Evolutionary conservation across 2,329 filamentous ascomycete genomes (phyloP).

Genomic region (Lojkania enalia): DNA sequence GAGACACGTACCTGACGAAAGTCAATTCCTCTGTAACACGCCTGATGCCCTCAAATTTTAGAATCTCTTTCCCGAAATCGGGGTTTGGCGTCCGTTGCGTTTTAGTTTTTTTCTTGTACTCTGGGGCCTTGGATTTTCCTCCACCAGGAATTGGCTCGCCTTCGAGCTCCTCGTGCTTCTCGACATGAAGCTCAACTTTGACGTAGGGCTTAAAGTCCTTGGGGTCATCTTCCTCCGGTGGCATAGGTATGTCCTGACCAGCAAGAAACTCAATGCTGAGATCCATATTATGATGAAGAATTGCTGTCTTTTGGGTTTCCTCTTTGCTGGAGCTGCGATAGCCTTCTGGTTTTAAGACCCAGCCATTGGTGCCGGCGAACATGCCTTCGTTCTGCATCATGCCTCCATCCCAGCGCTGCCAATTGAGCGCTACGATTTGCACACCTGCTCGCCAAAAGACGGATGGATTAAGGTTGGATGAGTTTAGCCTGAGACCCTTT

Average conservation of each 20-base stretch:
- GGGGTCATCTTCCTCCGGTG: constrained; percentile 56
- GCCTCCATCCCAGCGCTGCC: constrained; percentile 86
- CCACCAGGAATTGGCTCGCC: constrained; percentile 50
- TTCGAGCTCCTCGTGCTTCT: constrained; percentile 60
- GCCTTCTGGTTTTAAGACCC: constrained; percentile 79
- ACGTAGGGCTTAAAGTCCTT: constrained; percentile 72
- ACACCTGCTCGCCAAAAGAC: constrained; percentile 87
- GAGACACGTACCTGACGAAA: constrained; percentile 51
- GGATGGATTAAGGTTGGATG: constrained; percentile 83
- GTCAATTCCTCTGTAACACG: constrained; percentile 52
- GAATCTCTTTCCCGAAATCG: constrained; percentile 50
- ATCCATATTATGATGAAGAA: constrained; percentile 61
- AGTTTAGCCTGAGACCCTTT: constrained; percentile 76
- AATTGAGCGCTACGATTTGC: constrained; percentile 91
- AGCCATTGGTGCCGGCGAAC: constrained; percentile 80
- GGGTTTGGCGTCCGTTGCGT: constrained; percentile 50
- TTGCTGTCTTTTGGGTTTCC: constrained; percentile 49
- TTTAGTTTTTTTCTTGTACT: constrained; percentile 51
- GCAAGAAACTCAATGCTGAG: constrained; percentile 74
- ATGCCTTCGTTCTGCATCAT: constrained; percentile 97
- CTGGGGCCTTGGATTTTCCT: constrained; percentile 58
- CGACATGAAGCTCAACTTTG: constrained; percentile 79
- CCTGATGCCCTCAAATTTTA: constrained; percentile 49
- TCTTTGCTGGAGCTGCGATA: constrained; percentile 58
- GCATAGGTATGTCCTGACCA: constrained; percentile 74